Base-by-base conservation (phyloP, 2,329 filamentous ascomycete species). In the Fusarium lyarnte region DNA sequence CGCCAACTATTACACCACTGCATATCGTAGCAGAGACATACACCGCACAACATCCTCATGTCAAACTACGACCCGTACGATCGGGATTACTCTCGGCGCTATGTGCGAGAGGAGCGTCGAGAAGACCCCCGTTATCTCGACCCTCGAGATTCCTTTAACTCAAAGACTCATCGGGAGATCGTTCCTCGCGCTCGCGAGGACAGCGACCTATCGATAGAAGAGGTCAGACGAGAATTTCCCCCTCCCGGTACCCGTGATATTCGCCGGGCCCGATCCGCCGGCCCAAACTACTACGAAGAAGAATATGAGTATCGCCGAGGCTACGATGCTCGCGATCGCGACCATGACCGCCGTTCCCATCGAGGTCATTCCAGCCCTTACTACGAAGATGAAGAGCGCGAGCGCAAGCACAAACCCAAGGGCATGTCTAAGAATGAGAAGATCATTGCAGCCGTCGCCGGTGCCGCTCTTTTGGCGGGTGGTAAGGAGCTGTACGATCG, bases 201-300 rank as follows among this genome's bases (percentile, higher is more conserved):
- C 77, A 94, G 92, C 81, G 91, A 91, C 49, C 84, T 92, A 31
- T 91, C 91, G 5, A 83, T 97, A 78, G 95, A 97, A 83, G 93
- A 97, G 82, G 90, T 97, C 67, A 90, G 90, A 72, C 91, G 94
- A 74, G 93, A 97, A 75, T 97, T 97, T 77, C 93, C 93, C 36
- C 93, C 94, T 11, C 92, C 91, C n/a, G 73, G 74, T 14, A 78
- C 85, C 68, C 80, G 81, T 61, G 88, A 88, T 68, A 78, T 87
- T 41, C 87, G 89, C 74, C 88, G 91, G 64, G 85, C 91, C 74
- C 88, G 90, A 76, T 93, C 92, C 11, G 88, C 87, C 62, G 91
- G 91, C 62, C 85, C 87, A 49, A 83, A 84, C 68, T 85, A 89
- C 77, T 88, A 91, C 79, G 88, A 91, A 63, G 88, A 84, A 70